Evolutionary conservation across 2,329 filamentous ascomycete genomes (phyloP).

Genomic region (Sporothrix dimorphospora): DNA sequence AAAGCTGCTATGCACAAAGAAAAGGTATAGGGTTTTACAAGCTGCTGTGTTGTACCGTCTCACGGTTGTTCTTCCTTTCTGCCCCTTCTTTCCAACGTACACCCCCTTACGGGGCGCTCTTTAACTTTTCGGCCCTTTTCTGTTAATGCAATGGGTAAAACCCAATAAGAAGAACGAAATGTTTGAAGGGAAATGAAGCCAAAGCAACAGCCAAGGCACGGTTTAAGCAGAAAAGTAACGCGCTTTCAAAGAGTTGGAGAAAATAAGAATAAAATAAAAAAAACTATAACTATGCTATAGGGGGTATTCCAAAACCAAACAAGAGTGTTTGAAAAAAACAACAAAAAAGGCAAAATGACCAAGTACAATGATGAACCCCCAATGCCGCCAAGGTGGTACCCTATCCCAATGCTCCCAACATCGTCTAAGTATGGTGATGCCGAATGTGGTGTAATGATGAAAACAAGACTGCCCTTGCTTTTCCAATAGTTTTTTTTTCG

Average conservation of each 20-base stretch:
- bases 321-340: background rate
- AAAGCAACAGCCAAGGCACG: too few species aligned
- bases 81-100: too few species aligned
- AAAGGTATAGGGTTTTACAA: too few species aligned
- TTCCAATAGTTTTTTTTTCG: background rate
- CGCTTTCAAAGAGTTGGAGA: background rate
- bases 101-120: too few species aligned
- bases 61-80: too few species aligned
- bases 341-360: constrained; percentile 1
- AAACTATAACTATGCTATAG: constrained; percentile 23
- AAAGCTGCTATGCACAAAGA: too few species aligned
- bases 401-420: constrained; percentile 18
- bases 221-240: too few species aligned
- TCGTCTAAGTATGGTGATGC: constrained; percentile 28
- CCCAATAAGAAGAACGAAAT: too few species aligned
- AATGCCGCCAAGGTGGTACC: background rate
- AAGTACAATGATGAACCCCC: constrained; percentile 6
- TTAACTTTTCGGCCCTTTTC: too few species aligned
- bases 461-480: background rate
- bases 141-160: too few species aligned
- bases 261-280: constrained; percentile 13
- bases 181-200: too few species aligned
- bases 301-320: constrained; percentile 28
- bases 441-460: background rate
- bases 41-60: too few species aligned